Base-by-base conservation (phyloP, 2,329 filamentous ascomycete genomes). In the Aciculosporium take region DNA sequence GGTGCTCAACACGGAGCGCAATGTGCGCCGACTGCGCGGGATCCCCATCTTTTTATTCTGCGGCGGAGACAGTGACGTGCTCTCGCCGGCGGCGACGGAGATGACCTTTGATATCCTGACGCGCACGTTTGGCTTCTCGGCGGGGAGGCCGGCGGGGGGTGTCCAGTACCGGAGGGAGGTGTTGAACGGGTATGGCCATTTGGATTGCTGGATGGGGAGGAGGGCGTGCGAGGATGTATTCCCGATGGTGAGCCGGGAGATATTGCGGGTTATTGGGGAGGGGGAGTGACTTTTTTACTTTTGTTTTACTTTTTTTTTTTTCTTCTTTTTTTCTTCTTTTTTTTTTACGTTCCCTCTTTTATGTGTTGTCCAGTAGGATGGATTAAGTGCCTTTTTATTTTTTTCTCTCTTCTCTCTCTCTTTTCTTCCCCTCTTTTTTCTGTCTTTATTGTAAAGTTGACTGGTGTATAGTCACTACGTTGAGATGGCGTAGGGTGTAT, bases 131-230 rank as follows among this genome's bases (percentile, higher is more conserved):
- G 69, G 70, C 0, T 36, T 49, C 8, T 58, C 52, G 1, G 54
- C 55, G 7, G 55, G 52, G 20, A 48, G 46, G 1, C 40, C 39
- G 8, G 32, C 54, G 15, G 51, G 51, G 8, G 58, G 57, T 6
- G 53, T 66, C 12, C 57, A 66, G 49, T 79, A 76, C 54, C 59
- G 63, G 28, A 60, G 74, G 9, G 55, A 62, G 25, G 68, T 76
- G 4, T 63, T 79, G 5, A 66, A 67, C 1, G 70, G 70, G 12
- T 78, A 78, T 51, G 73, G 74, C 3, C 74, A 79, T 52, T 55
- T 78, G 30, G 74, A 79, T 59, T 70, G 69, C 51, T 78, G 72
- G 71, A 78, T 78, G 70, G 73, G 74, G 4, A 63, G 68, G 33
- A 67, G 71, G 42, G 71, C 72, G 3, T 74, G 69, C 63, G 68